Percentiles rank a stretch among this genome's conserved stretches.
Evolutionary conservation across 2,329 filamentous ascomycete genomes (phyloP).

Genomic region (Aspergillus caelatus): DNA sequence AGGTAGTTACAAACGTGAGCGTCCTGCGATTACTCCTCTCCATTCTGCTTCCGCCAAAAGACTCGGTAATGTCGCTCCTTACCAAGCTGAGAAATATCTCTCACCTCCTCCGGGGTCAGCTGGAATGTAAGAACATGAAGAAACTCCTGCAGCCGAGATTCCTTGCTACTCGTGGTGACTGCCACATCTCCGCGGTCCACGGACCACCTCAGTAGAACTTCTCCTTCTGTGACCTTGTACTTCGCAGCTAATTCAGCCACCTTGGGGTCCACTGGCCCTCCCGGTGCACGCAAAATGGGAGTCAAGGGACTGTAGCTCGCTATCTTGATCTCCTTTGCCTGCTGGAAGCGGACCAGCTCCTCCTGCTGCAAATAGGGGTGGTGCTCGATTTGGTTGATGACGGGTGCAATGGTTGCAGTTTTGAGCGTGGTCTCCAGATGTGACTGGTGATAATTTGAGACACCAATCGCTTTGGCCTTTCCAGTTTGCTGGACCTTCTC

Average conservation of each 20-base stretch:
- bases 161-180: constrained; percentile 64
- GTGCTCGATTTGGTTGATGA: constrained; percentile 39
- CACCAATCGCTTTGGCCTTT: constrained; percentile 63
- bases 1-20: too few species aligned
- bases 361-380: constrained; percentile 53
- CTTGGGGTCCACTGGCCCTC: constrained; percentile 59
- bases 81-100: constrained; percentile 54
- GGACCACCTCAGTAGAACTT: constrained; percentile 62
- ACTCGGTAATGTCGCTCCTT: constrained; percentile 54
- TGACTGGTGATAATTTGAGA: constrained; percentile 61
- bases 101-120: constrained; percentile 60
- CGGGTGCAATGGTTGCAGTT: constrained; percentile 46
- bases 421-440: constrained; percentile 58
- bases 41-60: constrained; percentile 56
- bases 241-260: constrained; percentile 59
- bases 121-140: constrained; percentile 59
- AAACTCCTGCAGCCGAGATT: constrained; percentile 62
- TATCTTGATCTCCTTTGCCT: constrained; percentile 44
- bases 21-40: background rate
- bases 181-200: constrained; percentile 63
- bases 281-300: constrained; percentile 57
- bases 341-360: constrained; percentile 43
- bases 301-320: constrained; percentile 48
- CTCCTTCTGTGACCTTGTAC: constrained; percentile 60
- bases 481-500: constrained; percentile 60